These are phyloP conservation scores for Macaranga tanarius DNA, from an alignment of 441 rosid genomes.

Conservation along the genomic window DNA sequence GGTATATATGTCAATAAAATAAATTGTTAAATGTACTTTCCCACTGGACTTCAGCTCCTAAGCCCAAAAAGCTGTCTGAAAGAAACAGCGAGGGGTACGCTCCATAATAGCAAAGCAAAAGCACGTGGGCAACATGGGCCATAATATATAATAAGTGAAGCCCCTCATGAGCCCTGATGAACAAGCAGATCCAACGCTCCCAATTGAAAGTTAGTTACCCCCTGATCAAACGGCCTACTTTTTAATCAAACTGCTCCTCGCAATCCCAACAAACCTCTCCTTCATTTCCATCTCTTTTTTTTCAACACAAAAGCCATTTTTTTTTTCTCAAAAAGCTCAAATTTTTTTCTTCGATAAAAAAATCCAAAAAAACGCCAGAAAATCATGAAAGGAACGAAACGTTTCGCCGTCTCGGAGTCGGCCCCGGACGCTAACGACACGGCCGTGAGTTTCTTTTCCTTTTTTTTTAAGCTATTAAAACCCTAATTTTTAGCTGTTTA, in stretches of 20 bases:
- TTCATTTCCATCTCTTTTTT: not conserved
- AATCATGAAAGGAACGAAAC: conserved; percentile 71
- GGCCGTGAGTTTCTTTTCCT: conserved; percentile 47
- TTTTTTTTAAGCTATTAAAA: conserved; percentile 3
- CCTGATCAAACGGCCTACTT: conserved; percentile 41
- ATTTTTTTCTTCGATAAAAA: conserved; percentile 10
- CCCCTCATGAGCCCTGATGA: not conserved
- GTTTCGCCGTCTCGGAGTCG: conserved; percentile 54
- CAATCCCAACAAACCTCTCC: not conserved
- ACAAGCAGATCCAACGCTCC: conserved; percentile 25
- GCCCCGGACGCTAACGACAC: conserved; percentile 48
- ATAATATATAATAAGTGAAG: not conserved
- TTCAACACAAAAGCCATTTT: not conserved
- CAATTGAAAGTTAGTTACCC: conserved; percentile 42
- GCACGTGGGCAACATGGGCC: conserved; percentile 24
- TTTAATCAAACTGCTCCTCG: conserved; percentile 2
- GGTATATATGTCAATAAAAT: no score
- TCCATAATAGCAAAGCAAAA: not conserved
- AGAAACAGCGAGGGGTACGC: not conserved
- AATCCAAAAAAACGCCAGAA: conserved; percentile 2
- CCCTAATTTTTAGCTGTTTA: conserved; percentile 25
- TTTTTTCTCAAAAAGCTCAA: not conserved
- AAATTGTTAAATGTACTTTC: no score
- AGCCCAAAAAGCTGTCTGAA: not conserved
- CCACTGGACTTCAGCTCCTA: not conserved